Conservation (phyloP, 2,329 filamentous ascomycete species). For the Pestalotiopsis sp. region DNA sequence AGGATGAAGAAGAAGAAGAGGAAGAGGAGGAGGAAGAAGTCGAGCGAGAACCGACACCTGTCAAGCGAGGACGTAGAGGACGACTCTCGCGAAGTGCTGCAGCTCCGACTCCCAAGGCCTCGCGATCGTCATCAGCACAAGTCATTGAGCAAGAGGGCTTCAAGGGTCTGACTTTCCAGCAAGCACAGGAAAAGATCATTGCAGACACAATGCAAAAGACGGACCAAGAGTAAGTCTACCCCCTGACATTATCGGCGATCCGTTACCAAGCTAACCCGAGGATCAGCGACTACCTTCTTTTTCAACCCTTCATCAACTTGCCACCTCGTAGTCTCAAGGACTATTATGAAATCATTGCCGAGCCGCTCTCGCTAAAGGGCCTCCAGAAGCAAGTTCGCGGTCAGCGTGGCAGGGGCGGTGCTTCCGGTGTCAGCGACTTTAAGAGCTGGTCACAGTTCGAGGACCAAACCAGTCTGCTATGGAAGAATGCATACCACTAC, state of each 20-base stretch:
- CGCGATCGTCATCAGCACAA: conserved; percentile 37
- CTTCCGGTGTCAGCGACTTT: conserved; percentile 68
- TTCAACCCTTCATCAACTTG: conserved; percentile 76
- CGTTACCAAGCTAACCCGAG: background rate
- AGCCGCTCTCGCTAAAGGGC: conserved; percentile 77
- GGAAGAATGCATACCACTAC: conserved; percentile 86
- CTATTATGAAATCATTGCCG: conserved; percentile 82
- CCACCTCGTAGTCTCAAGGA: conserved; percentile 77
- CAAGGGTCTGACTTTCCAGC: conserved; percentile 75
- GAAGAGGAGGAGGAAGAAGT: conserved; percentile 21
- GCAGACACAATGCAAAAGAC: conserved; percentile 72
- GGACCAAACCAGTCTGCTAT: conserved; percentile 78
- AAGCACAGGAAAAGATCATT: conserved; percentile 85
- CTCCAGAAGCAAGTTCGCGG: conserved; percentile 79
- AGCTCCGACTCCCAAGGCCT: conserved; percentile 34
- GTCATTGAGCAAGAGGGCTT: conserved; percentile 59
- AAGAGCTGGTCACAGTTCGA: conserved; percentile 84
- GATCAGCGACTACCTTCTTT: conserved; percentile 67
- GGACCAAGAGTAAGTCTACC: conserved; percentile 60
- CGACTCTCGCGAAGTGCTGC: conserved; percentile 35
- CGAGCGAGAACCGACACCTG: conserved; percentile 26
- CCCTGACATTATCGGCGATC: background rate
- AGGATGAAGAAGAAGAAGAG: conserved; percentile 13
- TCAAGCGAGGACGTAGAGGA: conserved; percentile 25
- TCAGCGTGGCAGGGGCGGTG: conserved; percentile 66